Base-by-base conservation (phyloP, 169 alveolate species). In the Plasmodium coatneyi region DNA sequence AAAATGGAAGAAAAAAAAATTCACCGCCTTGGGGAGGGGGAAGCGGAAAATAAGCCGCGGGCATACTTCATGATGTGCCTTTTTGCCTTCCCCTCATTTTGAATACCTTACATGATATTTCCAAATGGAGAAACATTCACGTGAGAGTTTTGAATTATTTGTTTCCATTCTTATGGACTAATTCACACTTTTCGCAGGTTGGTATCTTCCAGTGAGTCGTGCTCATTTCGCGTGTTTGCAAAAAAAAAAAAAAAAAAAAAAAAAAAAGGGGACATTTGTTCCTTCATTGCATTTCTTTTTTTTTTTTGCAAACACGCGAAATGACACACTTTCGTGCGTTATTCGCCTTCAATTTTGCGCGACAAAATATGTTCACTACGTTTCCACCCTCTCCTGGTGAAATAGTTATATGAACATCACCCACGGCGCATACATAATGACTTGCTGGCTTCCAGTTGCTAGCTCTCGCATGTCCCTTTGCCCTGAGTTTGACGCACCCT, bases 211-310 rank as follows among this genome's bases (percentile, higher is more conserved):
- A 66, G 3, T 7, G 76, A 22, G 46, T 5, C 16, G 43, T 79
- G 60, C 84, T 30, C 84, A n/a, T 41, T 79, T n/a, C 84, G 84
- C 70, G 56, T 79, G 22, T 79, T 36, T 79, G 54, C 25, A n/a
- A 76, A 32, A 36, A 76, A 76, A 34, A 14, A 76, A 32, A 36
- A 76, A 39, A 46, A n/a, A 79, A 36, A 41, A 78, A 76, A 34
- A n/a, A 79, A 36, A 41, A 79, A 79, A 7, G 43, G 19, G 39
- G 34, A 41, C 12, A 79, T 79, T 79, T 79, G 84, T 79, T 79
- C 43, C 30, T 39, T 16, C 4, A 5, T n/a, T 22, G 22, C 25
- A 39, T 25, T 76, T 76, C 39, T 76, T 76, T 76, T 28, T 28
- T 32, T 28, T 32, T 79, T 79, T 79, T 79, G 41, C 16, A 41